Conservation (phyloP, 305 asterid species). For the Fraxinus albicans region DNA sequence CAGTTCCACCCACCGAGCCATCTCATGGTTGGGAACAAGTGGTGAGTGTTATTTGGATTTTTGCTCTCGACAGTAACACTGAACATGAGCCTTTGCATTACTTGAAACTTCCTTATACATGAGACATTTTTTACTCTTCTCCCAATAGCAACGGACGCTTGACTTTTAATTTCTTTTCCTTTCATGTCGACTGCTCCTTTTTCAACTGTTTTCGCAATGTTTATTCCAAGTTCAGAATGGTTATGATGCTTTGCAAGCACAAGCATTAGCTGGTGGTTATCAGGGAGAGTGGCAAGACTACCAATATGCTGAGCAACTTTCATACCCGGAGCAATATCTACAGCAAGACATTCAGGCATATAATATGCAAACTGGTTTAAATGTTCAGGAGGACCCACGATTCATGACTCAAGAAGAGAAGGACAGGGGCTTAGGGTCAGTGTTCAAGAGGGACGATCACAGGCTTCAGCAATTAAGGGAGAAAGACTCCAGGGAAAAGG, state of each 20-base stretch:
- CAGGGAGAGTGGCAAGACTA: constrained; percentile 92
- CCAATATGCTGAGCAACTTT: constrained; percentile 82
- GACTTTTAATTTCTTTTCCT: background rate
- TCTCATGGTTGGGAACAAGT: constrained; percentile 79
- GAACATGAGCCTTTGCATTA: background rate
- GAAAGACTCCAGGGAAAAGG: constrained; percentile 93
- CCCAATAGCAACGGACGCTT: background rate
- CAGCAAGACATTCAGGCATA: constrained; percentile 72
- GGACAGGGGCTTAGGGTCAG: constrained; percentile 97
- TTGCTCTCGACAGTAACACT: constrained; percentile 11
- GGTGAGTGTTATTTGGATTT: constrained; percentile 43
- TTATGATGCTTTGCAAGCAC: constrained; percentile 77
- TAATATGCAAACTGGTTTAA: constrained; percentile 61
- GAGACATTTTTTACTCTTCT: background rate
- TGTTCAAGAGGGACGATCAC: constrained; percentile 93
- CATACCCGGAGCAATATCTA: constrained; percentile 84
- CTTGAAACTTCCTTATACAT: background rate
- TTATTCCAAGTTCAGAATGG: constrained; percentile 51
- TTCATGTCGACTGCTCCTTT: background rate
- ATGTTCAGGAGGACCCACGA: constrained; percentile 63
- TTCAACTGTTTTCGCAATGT: constrained; percentile 15
- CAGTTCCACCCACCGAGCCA: constrained; percentile 78
- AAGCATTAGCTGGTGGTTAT: constrained; percentile 67
- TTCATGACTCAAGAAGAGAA: constrained; percentile 98
- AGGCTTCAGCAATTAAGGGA: constrained; percentile 93